Base-by-base conservation (phyloP, 768 basidiomycete genomes). In the Macrolepiota dolichaula region DNA sequence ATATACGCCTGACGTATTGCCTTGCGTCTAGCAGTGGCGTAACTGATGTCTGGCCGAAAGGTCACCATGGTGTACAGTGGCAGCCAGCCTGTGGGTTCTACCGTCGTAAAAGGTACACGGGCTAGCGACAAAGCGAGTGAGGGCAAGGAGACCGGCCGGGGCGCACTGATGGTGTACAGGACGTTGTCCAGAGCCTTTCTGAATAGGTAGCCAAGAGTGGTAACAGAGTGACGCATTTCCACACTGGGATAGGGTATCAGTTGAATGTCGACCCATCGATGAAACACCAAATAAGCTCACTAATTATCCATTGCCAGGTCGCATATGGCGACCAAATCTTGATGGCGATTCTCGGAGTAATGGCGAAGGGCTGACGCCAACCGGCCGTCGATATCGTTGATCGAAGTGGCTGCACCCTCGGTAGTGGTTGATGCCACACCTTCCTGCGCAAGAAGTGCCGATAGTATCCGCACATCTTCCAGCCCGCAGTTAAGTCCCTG, bases 401-500 rank as follows among this genome's bases (percentile, higher is more conserved):
- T 63, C 69, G 63, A 70, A 62, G 73, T 77, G 57, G 71, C 67
- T 38, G 55, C 49, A 59, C 42, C 69, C 55, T 72, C 72, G 61
- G 74, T 70, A 62, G 70, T 62, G 53, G 73, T 74, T 61, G 86
- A 73, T 62, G 81, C 76, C 61, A 96, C 88, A 15, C 81, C 81
- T 72, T 90, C 86, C 62, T 87, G 81, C 59, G 84, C 83, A 68
- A 98, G 80, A 59, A 95, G 76, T 32, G 85, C 80, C 62, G 87
- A 84, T 65, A 99, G 81, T 55, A 98, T 85, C 66, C 97, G 86
- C 67, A 98, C 95, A 73, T 99, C 96, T 76, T 99, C 96, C 55
- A 99, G 83, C 15, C 96, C 96, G 70, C 96, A 97, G 71, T 99
- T 99, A 67, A 98, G 82, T 44, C 96, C 96, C 80, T 99, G 96